A percentile compares a stretch with the other conserved stretches of the same genome.
These are phyloP conservation scores for Chaetomium cochliodes DNA, from an alignment of 495 filamentous ascomycete species.

Conservation along the genomic window DNA sequence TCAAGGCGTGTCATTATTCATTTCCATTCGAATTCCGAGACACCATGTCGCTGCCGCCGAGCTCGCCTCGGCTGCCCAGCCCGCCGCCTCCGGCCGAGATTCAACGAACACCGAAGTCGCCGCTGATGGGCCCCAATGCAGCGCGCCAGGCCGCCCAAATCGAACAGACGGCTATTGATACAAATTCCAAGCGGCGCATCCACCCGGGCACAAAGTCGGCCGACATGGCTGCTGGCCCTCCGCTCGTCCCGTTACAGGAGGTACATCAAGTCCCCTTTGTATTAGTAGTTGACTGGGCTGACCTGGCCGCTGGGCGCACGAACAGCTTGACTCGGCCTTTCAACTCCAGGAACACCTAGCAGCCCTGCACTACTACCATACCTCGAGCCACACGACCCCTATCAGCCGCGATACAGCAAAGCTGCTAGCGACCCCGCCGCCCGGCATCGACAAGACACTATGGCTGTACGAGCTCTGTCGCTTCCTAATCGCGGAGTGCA, in stretches of 20 bases:
- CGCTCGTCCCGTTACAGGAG: slow-evolving; percentile 78
- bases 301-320: slow-evolving; percentile 6
- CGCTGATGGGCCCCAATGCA: slow-evolving; percentile 57
- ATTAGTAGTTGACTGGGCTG: neutral
- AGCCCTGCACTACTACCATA: slow-evolving; percentile 80
- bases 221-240: slow-evolving; percentile 90
- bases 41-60: slow-evolving; percentile 63
- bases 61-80: slow-evolving; percentile 82
- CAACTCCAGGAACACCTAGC: slow-evolving; percentile 98
- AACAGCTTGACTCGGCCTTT: slow-evolving; percentile 87
- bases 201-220: slow-evolving; percentile 85
- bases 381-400: slow-evolving; percentile 60
- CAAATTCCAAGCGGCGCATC: slow-evolving; percentile 71
- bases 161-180: slow-evolving; percentile 55
- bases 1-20: neutral
- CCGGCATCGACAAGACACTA: slow-evolving; percentile 74
- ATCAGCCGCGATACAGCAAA: slow-evolving; percentile 71
- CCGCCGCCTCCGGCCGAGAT: slow-evolving; percentile 89
- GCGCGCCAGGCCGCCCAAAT: slow-evolving; percentile 56
- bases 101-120: slow-evolving; percentile 82
- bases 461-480: slow-evolving; percentile 98
- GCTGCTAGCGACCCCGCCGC: slow-evolving; percentile 73
- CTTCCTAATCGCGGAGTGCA: slow-evolving; percentile 89
- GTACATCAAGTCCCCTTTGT: slow-evolving; percentile 32
- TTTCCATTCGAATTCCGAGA: neutral